Percentiles rank a stretch among this genome's conserved stretches.
phyloP scores from a whole-genome alignment of 345 rosid genomes.

The Linum tenue region DNA sequence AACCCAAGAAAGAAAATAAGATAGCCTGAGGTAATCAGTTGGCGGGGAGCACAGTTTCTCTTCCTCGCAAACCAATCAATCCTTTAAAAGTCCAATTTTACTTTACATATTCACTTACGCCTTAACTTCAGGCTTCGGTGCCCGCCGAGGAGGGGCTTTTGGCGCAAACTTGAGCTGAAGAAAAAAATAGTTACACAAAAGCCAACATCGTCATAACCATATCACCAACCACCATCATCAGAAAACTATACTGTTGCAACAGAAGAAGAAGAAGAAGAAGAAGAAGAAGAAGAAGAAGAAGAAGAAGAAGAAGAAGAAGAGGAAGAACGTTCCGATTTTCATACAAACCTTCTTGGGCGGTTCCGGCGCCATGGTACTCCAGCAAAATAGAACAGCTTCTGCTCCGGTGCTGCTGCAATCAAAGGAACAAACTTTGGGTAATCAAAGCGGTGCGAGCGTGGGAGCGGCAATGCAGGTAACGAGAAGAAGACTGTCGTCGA shows the following conservation, averaged over 20 bases:
- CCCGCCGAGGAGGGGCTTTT: conserved; percentile 50
- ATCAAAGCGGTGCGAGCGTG: too few relatives aligned
- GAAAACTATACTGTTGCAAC: not conserved
- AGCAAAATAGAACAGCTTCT: too few relatives aligned
- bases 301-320: too few relatives aligned
- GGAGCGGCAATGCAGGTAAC: too few relatives aligned
- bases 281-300: too few relatives aligned
- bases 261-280: too few relatives aligned
- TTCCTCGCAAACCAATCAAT: not conserved
- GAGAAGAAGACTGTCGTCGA: too few relatives aligned
- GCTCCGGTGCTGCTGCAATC: too few relatives aligned
- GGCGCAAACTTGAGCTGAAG: conserved; percentile 61
- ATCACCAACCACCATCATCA: not conserved
- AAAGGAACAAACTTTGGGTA: too few relatives aligned
- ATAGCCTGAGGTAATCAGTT: not conserved
- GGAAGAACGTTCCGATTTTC: not conserved
- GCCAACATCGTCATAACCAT: not conserved
- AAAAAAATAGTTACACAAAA: not conserved
- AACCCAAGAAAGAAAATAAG: not conserved
- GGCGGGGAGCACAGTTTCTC: too few relatives aligned
- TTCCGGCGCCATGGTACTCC: not conserved
- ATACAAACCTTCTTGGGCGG: not conserved
- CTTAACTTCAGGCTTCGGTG: conserved; percentile 57
- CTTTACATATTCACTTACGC: conserved; percentile 27
- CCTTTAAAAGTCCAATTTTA: not conserved